Conservation (phyloP, 441 rosid genomes). For the Corymbia citriodora region DNA sequence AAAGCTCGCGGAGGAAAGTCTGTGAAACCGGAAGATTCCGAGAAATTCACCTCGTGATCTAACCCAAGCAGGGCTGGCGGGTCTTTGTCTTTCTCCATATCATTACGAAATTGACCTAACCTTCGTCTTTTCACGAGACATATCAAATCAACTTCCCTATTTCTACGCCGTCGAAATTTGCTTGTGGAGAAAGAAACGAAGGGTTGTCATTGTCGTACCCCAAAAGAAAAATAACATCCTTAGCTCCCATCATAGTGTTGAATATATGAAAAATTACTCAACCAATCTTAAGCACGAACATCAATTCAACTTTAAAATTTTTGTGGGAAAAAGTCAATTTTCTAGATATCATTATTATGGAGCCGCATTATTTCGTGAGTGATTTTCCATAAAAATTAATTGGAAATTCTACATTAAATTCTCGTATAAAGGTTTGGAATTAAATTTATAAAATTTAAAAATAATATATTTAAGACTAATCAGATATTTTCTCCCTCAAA, state of each 20-base stretch:
- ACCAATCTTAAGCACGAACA: accelerated
- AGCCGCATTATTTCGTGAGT: too few relatives aligned
- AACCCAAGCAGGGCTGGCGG: neutral
- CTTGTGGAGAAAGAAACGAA: neutral
- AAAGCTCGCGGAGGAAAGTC: neutral
- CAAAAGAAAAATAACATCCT: neutral
- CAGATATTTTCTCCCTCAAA: too few relatives aligned
- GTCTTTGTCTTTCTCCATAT: neutral
- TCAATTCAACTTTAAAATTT: accelerated
- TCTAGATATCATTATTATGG: too few relatives aligned
- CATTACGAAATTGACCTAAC: neutral
- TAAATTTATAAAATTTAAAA: too few relatives aligned
- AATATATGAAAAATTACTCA: neutral
- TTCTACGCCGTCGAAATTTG: neutral
- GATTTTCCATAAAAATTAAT: too few relatives aligned
- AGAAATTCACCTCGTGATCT: neutral
- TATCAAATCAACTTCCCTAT: neutral
- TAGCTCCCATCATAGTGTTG: neutral
- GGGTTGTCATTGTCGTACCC: neutral
- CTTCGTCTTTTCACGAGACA: neutral
- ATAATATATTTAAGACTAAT: too few relatives aligned
- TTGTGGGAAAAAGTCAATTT: too few relatives aligned
- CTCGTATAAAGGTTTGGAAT: accelerated
- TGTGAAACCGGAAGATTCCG: neutral
- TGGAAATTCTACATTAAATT: too few relatives aligned